Base-by-base conservation (phyloP, 2,329 filamentous ascomycete genomes). In the Zalaria sp. region DNA sequence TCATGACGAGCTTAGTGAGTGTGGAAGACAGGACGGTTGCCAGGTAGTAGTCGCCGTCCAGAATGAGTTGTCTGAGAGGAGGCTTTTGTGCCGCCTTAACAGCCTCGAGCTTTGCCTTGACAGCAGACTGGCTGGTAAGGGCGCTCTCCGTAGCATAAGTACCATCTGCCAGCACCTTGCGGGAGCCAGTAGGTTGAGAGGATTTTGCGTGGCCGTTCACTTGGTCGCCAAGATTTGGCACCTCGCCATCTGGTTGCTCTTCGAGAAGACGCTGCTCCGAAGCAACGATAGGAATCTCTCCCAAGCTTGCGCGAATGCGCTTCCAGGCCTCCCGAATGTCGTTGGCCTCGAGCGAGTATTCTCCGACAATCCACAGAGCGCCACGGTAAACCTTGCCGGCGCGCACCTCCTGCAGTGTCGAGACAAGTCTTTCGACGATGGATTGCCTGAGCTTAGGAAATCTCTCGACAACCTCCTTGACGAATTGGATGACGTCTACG, bases 391-490 rank as follows among this genome's bases (percentile, higher is more conserved):
- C 89, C 68, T 96, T 98, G 37, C 91, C 91, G 47, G 91, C 88
- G 46, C 91, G 81, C 26, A 98, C 91, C 61, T 98, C 91, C 53
- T 81, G 81, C 36, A 98, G 71, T 1, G 91, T 96, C 9, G 84
- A 82, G 5, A 96, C 88, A 10, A 98, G 70, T 46, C 88, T 82
- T 54, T 83, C 78, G 5, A 96, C 81, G 51, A 98, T 96, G 1
- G 84, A 83, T 29, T 80, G 77, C 46, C 91, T 80, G 44, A 98
- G 73, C 53, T 84, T 79, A 5, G 91, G 91, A 69, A 96, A 98
- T 57, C 93, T 94, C 66, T 98, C 91, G 5, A 96, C 89, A 3
- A 98, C 91, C 61, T 98, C 91, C 66, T 98, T 98, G 49, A 98
- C 88, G 57, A 98, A 98, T 42, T 86, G 88, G 57, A 98, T 96